Evolutionary conservation across 305 asterid genomes (phyloP).

Genomic region (Solanum aculeatissimum): DNA sequence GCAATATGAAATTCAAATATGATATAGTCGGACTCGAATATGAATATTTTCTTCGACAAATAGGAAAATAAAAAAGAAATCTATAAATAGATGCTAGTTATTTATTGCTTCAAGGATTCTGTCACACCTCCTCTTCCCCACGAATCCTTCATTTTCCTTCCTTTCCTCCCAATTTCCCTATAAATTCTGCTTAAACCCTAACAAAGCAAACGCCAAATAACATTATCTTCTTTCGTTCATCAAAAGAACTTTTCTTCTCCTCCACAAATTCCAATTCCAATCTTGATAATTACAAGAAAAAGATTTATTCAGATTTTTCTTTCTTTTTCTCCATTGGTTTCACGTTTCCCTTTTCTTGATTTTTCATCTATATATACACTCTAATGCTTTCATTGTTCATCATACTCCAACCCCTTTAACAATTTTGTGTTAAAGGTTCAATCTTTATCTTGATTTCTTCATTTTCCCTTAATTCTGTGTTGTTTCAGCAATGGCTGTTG

Average conservation of each 20-base stretch:
- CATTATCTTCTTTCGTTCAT: background rate
- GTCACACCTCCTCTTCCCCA: background rate
- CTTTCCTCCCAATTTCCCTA: background rate
- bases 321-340: background rate
- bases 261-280: background rate
- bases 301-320: background rate
- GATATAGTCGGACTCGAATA: no score
- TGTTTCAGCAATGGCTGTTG: constrained; percentile 46
- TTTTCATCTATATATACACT: background rate
- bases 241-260: background rate
- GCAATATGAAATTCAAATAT: no score
- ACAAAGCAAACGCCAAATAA: background rate
- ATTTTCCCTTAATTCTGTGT: background rate
- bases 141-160: background rate
- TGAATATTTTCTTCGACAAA: no score
- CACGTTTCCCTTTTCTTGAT: constrained; percentile 1
- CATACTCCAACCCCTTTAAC: background rate
- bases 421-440: background rate
- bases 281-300: background rate
- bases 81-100: background rate
- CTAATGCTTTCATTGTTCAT: background rate
- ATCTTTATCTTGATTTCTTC: background rate
- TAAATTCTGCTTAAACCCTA: background rate
- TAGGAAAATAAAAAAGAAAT: background rate
- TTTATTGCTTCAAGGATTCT: constrained; percentile 2